phyloP scores from a whole-genome alignment of 495 filamentous ascomycete species.

The Pseudoneurospora amorphoporcata region DNA sequence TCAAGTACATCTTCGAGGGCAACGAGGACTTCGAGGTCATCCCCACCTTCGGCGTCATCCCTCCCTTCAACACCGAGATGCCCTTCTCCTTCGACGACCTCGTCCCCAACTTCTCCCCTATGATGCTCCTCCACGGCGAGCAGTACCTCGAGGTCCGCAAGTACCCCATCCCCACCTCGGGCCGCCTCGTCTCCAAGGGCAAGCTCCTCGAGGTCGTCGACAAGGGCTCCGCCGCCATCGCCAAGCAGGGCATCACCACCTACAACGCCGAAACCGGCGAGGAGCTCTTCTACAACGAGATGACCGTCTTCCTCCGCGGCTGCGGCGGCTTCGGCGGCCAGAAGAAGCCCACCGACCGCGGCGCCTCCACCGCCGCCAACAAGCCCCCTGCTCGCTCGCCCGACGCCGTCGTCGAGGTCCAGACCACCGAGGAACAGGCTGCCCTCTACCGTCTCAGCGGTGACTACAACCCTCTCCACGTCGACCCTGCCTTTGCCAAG shows the following conservation, averaged over 20 bases:
- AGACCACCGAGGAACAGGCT: slow-evolving; percentile 88
- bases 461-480: slow-evolving; percentile 83
- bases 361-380: slow-evolving; percentile 68
- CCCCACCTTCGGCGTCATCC: slow-evolving; percentile 91
- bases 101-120: slow-evolving; percentile 89
- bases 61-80: slow-evolving; percentile 72
- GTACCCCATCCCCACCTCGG: slow-evolving; percentile 86
- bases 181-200: slow-evolving; percentile 67
- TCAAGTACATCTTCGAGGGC: slow-evolving; percentile 82
- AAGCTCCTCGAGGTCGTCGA: slow-evolving; percentile 91
- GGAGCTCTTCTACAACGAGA: slow-evolving; percentile 95
- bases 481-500: slow-evolving; percentile 90
- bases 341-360: slow-evolving; percentile 67
- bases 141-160: slow-evolving; percentile 95
- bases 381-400: slow-evolving; percentile 65
- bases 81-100: slow-evolving; percentile 77
- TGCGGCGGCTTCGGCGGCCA: slow-evolving; percentile 86
- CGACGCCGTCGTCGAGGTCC: slow-evolving; percentile 77
- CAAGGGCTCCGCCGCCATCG: slow-evolving; percentile 84
- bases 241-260: slow-evolving; percentile 70
- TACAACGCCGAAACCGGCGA: slow-evolving; percentile 72
- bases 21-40: slow-evolving; percentile 83
- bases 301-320: slow-evolving; percentile 81
- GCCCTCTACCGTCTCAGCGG: slow-evolving; percentile 90
- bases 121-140: slow-evolving; percentile 99